A percentile compares a stretch with the other conserved stretches of the same genome.
Evolutionary conservation across 345 rosid genomes (phyloP).

Genomic region (Capsella bursapastoris): DNA sequence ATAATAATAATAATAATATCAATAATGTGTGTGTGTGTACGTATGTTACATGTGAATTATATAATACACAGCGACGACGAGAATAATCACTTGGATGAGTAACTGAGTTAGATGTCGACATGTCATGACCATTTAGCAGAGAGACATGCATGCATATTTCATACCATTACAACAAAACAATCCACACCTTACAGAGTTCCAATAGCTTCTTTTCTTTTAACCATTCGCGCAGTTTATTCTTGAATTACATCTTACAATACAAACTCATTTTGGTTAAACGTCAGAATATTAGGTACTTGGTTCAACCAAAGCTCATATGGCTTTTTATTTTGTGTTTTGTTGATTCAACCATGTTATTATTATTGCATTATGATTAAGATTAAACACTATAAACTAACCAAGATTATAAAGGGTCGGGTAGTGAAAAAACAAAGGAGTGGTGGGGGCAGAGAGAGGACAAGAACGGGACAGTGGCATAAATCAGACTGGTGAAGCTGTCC

Average conservation of each 20-base stretch:
- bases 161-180: background rate
- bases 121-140: slow-evolving; percentile 18
- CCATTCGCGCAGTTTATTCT: background rate
- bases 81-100: slow-evolving; percentile 34
- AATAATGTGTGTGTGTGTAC: background rate
- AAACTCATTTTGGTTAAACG: background rate
- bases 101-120: slow-evolving; percentile 33
- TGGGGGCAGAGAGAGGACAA: slow-evolving; percentile 47
- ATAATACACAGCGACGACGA: background rate
- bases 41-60: background rate
- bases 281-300: background rate
- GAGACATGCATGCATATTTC: slow-evolving; percentile 26
- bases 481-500: slow-evolving; percentile 45
- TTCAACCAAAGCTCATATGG: background rate
- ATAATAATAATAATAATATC: too few relatives aligned
- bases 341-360: slow-evolving; percentile 17
- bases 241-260: background rate
- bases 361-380: slow-evolving; percentile 20
- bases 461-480: slow-evolving; percentile 45
- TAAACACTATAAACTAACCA: background rate
- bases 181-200: background rate
- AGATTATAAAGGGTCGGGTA: background rate
- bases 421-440: slow-evolving; percentile 15
- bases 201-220: background rate
- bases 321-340: background rate